phyloP scores from a whole-genome alignment of 116 monocot genomes.

The Cymodocea nodosa region DNA sequence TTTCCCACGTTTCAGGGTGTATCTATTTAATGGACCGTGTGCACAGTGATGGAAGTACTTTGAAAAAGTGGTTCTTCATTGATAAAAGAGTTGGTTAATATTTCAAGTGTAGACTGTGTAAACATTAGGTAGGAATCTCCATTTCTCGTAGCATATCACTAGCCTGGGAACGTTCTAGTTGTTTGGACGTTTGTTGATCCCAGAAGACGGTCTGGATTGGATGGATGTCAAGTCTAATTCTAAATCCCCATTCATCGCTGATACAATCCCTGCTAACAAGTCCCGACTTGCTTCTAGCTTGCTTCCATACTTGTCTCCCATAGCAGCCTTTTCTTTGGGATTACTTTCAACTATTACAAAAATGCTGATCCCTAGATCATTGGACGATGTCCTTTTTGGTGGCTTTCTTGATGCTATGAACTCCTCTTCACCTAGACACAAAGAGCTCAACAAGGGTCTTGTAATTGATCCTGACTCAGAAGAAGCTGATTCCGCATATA shows the following conservation, averaged over 20 bases:
- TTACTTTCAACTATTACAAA: slow-evolving; percentile 34
- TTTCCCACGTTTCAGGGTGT: slow-evolving; percentile 30
- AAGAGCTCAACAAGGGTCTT: slow-evolving; percentile 35
- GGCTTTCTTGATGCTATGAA: slow-evolving; percentile 71
- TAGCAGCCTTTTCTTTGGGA: slow-evolving; percentile 30
- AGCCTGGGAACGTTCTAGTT: no score
- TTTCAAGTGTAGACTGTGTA: not conserved
- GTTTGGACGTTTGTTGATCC: not conserved
- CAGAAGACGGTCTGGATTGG: slow-evolving; percentile 1
- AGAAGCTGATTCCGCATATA: slow-evolving; percentile 31
- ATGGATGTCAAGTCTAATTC: slow-evolving; percentile 67
- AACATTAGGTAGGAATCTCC: no score
- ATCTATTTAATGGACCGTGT: slow-evolving; percentile 59
- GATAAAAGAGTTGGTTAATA: slow-evolving; percentile 76
- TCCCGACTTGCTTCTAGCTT: slow-evolving; percentile 42
- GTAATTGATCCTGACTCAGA: slow-evolving; percentile 12
- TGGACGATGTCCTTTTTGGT: slow-evolving; percentile 43
- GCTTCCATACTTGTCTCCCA: slow-evolving; percentile 26
- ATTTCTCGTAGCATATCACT: no score
- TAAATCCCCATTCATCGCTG: slow-evolving; percentile 59
- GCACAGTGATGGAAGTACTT: slow-evolving; percentile 61
- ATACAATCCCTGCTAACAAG: slow-evolving; percentile 46
- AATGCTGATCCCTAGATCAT: slow-evolving; percentile 28
- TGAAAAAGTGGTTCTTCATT: slow-evolving; percentile 96
- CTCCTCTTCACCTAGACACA: slow-evolving; percentile 70